Conservation (phyloP, 2,329 filamentous ascomycete genomes). For the Neonectria coccinea region DNA sequence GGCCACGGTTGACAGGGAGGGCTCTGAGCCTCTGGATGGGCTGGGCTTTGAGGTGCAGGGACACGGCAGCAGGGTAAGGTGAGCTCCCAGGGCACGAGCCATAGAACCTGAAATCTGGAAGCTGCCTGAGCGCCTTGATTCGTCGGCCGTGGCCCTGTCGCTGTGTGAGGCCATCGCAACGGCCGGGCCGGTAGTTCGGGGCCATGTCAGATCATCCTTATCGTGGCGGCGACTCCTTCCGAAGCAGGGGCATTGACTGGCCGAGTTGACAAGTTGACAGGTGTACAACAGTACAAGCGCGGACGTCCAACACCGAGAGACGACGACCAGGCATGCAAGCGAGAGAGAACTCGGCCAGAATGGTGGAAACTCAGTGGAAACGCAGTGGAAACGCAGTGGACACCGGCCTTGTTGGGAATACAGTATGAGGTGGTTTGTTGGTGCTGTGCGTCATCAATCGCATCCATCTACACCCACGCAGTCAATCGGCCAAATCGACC, state of each 20-base stretch:
- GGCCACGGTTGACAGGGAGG: slow-evolving; percentile 16
- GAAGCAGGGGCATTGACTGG: slow-evolving; percentile 23
- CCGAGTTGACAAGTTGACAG: not conserved
- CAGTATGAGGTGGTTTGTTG: slow-evolving; percentile 3
- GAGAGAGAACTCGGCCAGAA: not conserved
- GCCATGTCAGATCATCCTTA: slow-evolving; percentile 47
- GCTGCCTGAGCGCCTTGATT: slow-evolving; percentile 21
- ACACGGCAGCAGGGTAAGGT: slow-evolving; percentile 40
- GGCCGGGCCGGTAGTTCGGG: slow-evolving; percentile 41
- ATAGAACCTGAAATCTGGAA: slow-evolving; percentile 38
- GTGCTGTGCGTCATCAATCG: slow-evolving; percentile 17
- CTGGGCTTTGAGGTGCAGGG: slow-evolving; percentile 25
- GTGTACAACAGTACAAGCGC: slow-evolving; percentile 4
- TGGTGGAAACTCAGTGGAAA: not conserved
- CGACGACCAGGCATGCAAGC: slow-evolving; percentile 14
- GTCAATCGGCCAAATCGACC: slow-evolving; percentile 8
- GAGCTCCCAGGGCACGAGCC: slow-evolving; percentile 27
- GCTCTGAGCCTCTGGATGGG: not conserved
- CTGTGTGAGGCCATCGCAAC: slow-evolving; percentile 26
- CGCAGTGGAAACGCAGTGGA: not conserved
- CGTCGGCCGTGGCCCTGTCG: slow-evolving; percentile 10
- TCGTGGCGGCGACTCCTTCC: slow-evolving; percentile 35
- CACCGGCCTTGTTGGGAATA: not conserved
- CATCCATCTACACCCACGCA: not conserved
- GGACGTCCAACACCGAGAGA: slow-evolving; percentile 22